These are phyloP conservation scores for Penicillium sp. DNA, from an alignment of 2,329 filamentous ascomycete species.

Conservation along the genomic window DNA sequence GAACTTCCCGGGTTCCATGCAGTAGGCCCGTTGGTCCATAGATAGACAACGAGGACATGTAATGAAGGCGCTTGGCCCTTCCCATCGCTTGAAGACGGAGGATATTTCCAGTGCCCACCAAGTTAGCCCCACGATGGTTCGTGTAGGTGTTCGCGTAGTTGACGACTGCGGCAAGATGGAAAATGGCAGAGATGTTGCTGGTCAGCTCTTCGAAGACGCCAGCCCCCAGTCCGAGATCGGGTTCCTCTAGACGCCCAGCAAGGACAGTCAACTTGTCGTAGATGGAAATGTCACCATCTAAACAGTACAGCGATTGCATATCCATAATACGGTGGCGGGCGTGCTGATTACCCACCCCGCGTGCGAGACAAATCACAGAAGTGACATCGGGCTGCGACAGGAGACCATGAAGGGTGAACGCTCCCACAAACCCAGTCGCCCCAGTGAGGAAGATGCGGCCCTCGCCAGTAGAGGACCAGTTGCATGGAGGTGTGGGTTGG, in stretches of 20 bases:
- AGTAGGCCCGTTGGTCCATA: constrained; percentile 14
- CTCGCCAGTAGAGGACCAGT: not conserved
- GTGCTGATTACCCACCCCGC: not conserved
- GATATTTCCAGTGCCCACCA: constrained; percentile 2
- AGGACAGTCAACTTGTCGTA: constrained; percentile 5
- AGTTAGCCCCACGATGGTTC: constrained; percentile 6
- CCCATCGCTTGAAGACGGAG: constrained; percentile 1
- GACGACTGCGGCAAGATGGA: constrained; percentile 14
- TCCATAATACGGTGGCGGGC: constrained; percentile 9
- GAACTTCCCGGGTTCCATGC: not conserved
- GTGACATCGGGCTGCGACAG: constrained; percentile 31
- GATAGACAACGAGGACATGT: constrained; percentile 18
- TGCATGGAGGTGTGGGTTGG: too few species aligned
- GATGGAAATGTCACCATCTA: not conserved
- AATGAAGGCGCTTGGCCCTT: constrained; percentile 18
- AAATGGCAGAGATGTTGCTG: constrained; percentile 3
- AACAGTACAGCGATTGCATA: constrained; percentile 4
- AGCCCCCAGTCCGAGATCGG: constrained; percentile 2
- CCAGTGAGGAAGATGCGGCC: constrained; percentile 9
- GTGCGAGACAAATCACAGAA: constrained; percentile 16
- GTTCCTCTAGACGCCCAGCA: constrained; percentile 5
- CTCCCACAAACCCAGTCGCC: constrained; percentile 9
- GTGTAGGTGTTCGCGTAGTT: constrained; percentile 9
- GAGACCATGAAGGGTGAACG: constrained; percentile 1
- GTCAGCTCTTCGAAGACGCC: constrained; percentile 1